Conservation (phyloP, 441 rosid species). For the Cnidoscolus chayamansa region DNA sequence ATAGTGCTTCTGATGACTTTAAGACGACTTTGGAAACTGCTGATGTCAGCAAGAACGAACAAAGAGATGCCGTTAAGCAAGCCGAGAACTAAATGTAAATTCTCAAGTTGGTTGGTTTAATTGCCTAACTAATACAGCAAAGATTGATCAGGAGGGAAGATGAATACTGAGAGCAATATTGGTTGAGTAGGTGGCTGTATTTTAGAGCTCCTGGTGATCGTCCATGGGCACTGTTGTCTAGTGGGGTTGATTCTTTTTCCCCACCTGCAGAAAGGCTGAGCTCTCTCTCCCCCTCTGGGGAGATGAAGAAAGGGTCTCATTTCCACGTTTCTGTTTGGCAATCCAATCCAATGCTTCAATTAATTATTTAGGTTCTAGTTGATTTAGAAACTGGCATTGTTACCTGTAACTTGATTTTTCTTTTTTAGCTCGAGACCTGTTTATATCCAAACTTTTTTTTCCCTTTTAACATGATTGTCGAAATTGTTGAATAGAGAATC, state of each 20-base stretch:
- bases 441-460: conserved; percentile 23
- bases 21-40: conserved; percentile 16
- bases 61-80: conserved; percentile 14
- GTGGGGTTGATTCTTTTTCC: conserved; percentile 33
- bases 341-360: conserved; percentile 20
- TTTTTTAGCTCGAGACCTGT: conserved; percentile 14
- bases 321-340: conserved; percentile 11
- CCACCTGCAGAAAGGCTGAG: conserved; percentile 17
- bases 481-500: conserved; percentile 16
- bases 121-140: conserved; percentile 25
- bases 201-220: conserved; percentile 25
- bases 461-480: conserved; percentile 18
- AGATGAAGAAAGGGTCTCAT: conserved; percentile 7
- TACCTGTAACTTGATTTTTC: conserved; percentile 6
- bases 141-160: conserved; percentile 27
- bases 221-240: conserved; percentile 28
- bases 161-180: conserved; percentile 5
- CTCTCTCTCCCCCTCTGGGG: conserved; percentile 5
- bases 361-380: conserved; percentile 21
- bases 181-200: conserved; percentile 27
- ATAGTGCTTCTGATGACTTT: conserved; percentile 13
- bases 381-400: conserved; percentile 24
- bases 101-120: conserved; percentile 15
- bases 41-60: conserved; percentile 27
- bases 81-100: conserved; percentile 33